Evolutionary conservation across 2,329 filamentous ascomycete species (phyloP).

Genomic region (Colletotrichum sp.): DNA sequence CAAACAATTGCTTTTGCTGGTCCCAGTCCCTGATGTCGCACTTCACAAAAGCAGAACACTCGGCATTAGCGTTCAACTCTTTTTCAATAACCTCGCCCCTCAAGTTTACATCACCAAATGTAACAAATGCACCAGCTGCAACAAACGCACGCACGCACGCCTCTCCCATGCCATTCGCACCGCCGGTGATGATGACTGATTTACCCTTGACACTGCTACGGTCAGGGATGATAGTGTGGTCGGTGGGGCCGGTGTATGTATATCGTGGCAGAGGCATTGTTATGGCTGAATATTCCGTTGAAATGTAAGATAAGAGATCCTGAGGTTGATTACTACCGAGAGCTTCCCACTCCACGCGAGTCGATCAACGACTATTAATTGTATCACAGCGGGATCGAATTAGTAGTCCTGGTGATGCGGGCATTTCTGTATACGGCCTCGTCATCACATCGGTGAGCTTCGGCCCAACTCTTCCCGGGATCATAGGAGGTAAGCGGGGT

Average conservation of each 20-base stretch:
- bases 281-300: background rate
- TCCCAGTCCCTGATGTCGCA: conserved; percentile 49
- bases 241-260: conserved; percentile 35
- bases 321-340: background rate
- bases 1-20: conserved; percentile 44
- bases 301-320: background rate
- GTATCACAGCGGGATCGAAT: background rate
- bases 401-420: background rate
- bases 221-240: conserved; percentile 39
- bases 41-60: conserved; percentile 36
- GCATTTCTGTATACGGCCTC: background rate
- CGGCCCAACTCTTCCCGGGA: background rate
- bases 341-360: background rate
- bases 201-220: conserved; percentile 42
- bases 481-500: background rate
- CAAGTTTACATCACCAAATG: conserved; percentile 42
- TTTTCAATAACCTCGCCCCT: conserved; percentile 34
- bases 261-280: conserved; percentile 29
- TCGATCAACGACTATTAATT: background rate
- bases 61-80: conserved; percentile 31
- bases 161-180: conserved; percentile 46
- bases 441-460: background rate
- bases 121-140: conserved; percentile 42
- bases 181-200: conserved; percentile 53
- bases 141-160: conserved; percentile 37